phyloP scores from a whole-genome alignment of 352 stramenopile species.

The Thraustochytrium striatum region DNA sequence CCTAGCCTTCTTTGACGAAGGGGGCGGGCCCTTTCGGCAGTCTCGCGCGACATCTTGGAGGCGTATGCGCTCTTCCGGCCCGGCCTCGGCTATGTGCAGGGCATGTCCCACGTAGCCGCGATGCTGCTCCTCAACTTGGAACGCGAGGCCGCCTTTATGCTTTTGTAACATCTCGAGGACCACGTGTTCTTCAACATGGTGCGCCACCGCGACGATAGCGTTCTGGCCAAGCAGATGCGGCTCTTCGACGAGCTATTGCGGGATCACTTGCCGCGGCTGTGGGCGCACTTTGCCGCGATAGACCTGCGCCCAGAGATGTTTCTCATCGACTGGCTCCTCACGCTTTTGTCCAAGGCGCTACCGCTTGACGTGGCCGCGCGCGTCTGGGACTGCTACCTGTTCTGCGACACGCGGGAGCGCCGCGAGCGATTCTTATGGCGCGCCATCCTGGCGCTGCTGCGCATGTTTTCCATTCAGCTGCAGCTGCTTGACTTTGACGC shows the following conservation, averaged over 20 bases:
- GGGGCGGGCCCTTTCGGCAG: not conserved
- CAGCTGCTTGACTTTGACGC: constrained; percentile 35
- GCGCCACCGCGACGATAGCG: not conserved
- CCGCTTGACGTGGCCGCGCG: constrained; percentile 22
- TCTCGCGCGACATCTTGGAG: constrained; percentile 69
- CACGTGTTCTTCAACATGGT: constrained; percentile 29
- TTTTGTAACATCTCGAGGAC: constrained; percentile 46
- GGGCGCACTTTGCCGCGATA: not conserved
- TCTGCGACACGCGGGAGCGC: constrained; percentile 8
- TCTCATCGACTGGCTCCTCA: constrained; percentile 36
- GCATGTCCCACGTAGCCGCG: constrained; percentile 76
- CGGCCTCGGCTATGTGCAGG: constrained; percentile 77
- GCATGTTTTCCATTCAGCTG: constrained; percentile 29
- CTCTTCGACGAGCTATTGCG: constrained; percentile 26
- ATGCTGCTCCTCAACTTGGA: constrained; percentile 77
- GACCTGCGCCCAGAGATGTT: constrained; percentile 37
- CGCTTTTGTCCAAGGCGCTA: not conserved
- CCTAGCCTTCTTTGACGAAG: constrained; percentile 49
- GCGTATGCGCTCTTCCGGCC: constrained; percentile 77
- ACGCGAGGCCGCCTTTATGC: constrained; percentile 57
- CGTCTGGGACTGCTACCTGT: constrained; percentile 41
- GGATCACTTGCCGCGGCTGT: not conserved
- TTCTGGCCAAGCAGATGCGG: not conserved
- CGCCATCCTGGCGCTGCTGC: constrained; percentile 11
- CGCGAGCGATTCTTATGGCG: constrained; percentile 39